Conservation (phyloP, 2,329 filamentous ascomycete genomes). For the Microcyclosporella mali region DNA sequence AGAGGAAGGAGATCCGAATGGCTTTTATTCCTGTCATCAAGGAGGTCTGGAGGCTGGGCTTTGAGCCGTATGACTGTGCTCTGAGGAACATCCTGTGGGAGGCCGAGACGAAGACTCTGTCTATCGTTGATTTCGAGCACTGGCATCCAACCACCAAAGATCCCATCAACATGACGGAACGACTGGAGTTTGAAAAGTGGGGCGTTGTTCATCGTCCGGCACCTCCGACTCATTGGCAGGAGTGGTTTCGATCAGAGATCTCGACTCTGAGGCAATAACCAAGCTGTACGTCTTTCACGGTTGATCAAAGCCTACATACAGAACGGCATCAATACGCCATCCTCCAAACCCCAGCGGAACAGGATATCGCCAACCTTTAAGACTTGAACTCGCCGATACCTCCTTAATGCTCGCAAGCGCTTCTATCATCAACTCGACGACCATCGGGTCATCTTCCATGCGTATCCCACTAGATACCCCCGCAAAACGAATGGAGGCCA, state of each 20-base stretch:
- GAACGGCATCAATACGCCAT: neutral
- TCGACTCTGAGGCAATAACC: too few relatives aligned
- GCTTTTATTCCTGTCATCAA: constrained; percentile 21
- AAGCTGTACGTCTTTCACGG: too few relatives aligned
- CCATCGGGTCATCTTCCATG: too few relatives aligned
- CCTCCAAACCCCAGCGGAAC: too few relatives aligned
- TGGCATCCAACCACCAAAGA: constrained; percentile 21
- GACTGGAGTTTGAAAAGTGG: constrained; percentile 25
- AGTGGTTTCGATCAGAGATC: constrained; percentile 11
- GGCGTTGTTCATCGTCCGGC: constrained; percentile 24
- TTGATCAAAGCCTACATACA: too few relatives aligned
- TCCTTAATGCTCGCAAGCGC: too few relatives aligned
- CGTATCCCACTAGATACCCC: too few relatives aligned
- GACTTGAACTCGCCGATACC: too few relatives aligned
- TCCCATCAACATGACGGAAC: constrained; percentile 23
- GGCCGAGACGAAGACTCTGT: constrained; percentile 12
- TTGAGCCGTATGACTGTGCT: constrained; percentile 29
- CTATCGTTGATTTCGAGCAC: constrained; percentile 30
- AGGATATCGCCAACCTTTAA: too few relatives aligned
- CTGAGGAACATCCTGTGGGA: constrained; percentile 30
- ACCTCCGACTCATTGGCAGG: constrained; percentile 17
- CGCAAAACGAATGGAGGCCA: too few relatives aligned
- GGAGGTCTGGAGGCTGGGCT: constrained; percentile 21
- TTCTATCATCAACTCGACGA: too few relatives aligned
- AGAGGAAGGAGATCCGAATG: constrained; percentile 19